phyloP scores from a whole-genome alignment of 2,329 filamentous ascomycete species.

The Nannizziopsis barbatae region DNA sequence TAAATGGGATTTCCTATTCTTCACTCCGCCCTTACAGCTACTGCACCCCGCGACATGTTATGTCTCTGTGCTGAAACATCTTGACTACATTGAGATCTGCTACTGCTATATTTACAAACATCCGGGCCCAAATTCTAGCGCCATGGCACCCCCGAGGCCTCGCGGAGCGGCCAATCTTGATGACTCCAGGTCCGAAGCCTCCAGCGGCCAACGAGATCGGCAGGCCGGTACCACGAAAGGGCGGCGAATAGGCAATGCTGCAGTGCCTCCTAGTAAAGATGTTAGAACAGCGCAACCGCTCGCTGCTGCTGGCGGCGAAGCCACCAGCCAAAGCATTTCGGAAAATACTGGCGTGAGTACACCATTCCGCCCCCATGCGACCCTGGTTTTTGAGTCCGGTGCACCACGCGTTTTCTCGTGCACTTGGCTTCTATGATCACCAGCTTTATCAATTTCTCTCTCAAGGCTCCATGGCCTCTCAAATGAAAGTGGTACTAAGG shows the following conservation, averaged over 20 bases:
- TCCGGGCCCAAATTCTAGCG: not conserved
- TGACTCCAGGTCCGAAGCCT: constrained; percentile 40
- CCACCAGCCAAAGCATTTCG: constrained; percentile 14
- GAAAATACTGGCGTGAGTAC: constrained; percentile 26
- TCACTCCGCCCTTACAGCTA: no score
- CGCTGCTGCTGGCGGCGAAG: constrained; percentile 11
- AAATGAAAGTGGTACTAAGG: constrained; percentile 9
- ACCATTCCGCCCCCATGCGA: not conserved
- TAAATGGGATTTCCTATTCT: no score
- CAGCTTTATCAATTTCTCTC: no score
- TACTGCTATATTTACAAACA: no score
- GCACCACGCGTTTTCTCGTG: constrained; percentile 6
- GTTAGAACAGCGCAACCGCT: constrained; percentile 20
- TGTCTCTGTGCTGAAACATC: no score
- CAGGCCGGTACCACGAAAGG: constrained; percentile 25
- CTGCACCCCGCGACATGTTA: no score
- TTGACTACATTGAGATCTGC: no score
- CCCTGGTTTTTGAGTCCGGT: not conserved
- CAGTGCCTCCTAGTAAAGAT: constrained; percentile 20
- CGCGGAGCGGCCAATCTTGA: constrained; percentile 31
- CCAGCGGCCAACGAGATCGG: constrained; percentile 33
- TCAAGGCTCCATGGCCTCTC: constrained; percentile 14
- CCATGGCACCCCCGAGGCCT: constrained; percentile 32
- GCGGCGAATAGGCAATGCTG: constrained; percentile 22
- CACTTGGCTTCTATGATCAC: not conserved